Evolutionary conservation across 192 early-diverging fungal species (phyloP), one percentile per base, ranked within the genome.

Genomic region (Podila epicladia): DNA sequence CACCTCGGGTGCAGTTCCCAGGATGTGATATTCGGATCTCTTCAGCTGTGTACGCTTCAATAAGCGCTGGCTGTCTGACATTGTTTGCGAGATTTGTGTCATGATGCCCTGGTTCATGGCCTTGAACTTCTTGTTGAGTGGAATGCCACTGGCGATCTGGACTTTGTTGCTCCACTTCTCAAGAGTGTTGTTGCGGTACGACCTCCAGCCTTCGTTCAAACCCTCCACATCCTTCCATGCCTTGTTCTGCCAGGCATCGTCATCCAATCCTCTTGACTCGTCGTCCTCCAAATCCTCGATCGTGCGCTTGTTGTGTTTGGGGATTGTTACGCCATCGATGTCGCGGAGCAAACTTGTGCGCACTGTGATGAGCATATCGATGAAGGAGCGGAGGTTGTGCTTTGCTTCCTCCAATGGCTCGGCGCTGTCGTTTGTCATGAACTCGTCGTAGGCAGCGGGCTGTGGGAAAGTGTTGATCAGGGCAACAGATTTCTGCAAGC

Each of bases 161-260:
- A 96, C 93, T 74, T 97, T 97, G 82, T 89, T 91, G 74, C 91
- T 92, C 97, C 97, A 99, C 72, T 97, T 98, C 49, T 98, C 97
- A 28, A 99, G 86, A 12, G 94, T 96, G 66, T 85, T 77, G 72
- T 95, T 87, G n/a, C 95, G 94, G 84, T 86, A 99, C 7, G 92
- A 85, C n/a, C 82, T 82, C 75, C 96, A 96, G 41, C 83, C 73
- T 24, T 85, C 82, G 71, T 95, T 84, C 31, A 95, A 63, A n/a
- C 82, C 71, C 32, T 84, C 71, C 29, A 93, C 86, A 57, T 92
- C 86, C 28, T 82, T 67, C 92, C 91, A 94, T 20, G 90, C 62
- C 31, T 84, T 72, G 19, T 87, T 85, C 17, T 85, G 53, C 69
- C 88, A 85, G 41, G 73, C 73, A 24, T 83, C 84, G 41, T 89